Conservation (phyloP, 2,329 filamentous ascomycete species). For the Hymenoscyphus infarciens region DNA sequence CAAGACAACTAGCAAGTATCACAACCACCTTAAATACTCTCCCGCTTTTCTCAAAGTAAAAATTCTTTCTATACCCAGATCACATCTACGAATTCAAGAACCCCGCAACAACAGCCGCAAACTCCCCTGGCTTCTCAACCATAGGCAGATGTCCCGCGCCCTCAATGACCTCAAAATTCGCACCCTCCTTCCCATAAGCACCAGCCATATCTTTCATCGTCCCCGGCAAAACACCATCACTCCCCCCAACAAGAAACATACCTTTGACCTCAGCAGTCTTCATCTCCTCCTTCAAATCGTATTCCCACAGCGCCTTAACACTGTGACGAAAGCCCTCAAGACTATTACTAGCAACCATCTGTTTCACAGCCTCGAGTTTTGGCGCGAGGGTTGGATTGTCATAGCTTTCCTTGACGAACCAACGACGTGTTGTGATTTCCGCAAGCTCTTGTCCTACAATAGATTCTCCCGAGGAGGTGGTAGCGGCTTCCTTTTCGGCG, state of each 20-base stretch:
- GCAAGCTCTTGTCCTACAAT: constrained; percentile 66
- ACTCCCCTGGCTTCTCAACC: constrained; percentile 68
- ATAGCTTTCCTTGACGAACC: constrained; percentile 65
- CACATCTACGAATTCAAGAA: constrained; percentile 45
- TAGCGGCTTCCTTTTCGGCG: constrained; percentile 52
- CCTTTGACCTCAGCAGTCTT: constrained; percentile 53
- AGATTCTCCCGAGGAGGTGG: constrained; percentile 42
- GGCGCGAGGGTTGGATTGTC: constrained; percentile 45
- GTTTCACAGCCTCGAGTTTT: constrained; percentile 55
- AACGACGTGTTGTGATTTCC: constrained; percentile 66
- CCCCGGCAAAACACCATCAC: constrained; percentile 71
- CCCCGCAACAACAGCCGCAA: constrained; percentile 58
- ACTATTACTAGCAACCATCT: constrained; percentile 67
- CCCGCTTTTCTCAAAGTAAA: background rate
- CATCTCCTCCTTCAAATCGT: constrained; percentile 61
- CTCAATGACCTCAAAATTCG: constrained; percentile 62
- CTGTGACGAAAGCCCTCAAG: constrained; percentile 65
- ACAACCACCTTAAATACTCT: no score
- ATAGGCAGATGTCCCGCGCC: constrained; percentile 79
- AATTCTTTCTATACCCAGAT: background rate
- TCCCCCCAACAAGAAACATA: constrained; percentile 67
- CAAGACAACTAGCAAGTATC: no score
- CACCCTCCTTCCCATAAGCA: constrained; percentile 50
- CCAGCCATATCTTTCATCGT: constrained; percentile 74
- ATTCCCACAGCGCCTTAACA: constrained; percentile 68